phyloP scores from a whole-genome alignment of 805 yeast species.

The Nakazawaea molendinolei region DNA sequence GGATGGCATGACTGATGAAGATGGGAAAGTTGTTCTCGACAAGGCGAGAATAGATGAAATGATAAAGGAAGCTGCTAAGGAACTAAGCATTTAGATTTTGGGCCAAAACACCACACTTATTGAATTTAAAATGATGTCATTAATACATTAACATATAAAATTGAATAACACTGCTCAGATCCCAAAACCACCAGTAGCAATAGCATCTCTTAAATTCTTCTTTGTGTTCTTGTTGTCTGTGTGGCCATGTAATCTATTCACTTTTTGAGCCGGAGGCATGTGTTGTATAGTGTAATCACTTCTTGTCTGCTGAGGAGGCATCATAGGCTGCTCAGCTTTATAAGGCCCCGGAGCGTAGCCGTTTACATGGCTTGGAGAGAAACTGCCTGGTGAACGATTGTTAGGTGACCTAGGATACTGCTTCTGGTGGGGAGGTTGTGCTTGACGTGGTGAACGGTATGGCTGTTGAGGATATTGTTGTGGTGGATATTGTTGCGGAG shows the following conservation, averaged over 20 bases:
- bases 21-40: slow-evolving; percentile 1
- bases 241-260: slow-evolving; percentile 11
- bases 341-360: no score
- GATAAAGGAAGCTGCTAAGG: slow-evolving; percentile 12
- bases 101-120: no score
- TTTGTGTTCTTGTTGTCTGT: slow-evolving; percentile 4
- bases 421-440: neutral
- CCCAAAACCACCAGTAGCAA: slow-evolving; percentile 11
- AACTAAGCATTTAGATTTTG: slow-evolving; percentile 7
- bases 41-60: slow-evolving; percentile 9
- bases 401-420: no score
- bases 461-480: slow-evolving; percentile 6
- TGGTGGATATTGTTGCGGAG: slow-evolving; percentile 4
- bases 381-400: no score
- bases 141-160: neutral
- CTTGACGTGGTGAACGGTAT: slow-evolving; percentile 1
- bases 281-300: slow-evolving; percentile 11
- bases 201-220: slow-evolving; percentile 11
- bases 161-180: neutral
- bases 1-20: neutral
- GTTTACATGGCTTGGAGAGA: no score
- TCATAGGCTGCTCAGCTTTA: no score
- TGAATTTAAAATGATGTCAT: neutral
- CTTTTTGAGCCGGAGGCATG: slow-evolving; percentile 9
- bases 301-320: slow-evolving; percentile 1